These are phyloP conservation scores for Peronosclerospora sorghi DNA, from an alignment of 352 stramenopile species.

Conservation along the genomic window DNA sequence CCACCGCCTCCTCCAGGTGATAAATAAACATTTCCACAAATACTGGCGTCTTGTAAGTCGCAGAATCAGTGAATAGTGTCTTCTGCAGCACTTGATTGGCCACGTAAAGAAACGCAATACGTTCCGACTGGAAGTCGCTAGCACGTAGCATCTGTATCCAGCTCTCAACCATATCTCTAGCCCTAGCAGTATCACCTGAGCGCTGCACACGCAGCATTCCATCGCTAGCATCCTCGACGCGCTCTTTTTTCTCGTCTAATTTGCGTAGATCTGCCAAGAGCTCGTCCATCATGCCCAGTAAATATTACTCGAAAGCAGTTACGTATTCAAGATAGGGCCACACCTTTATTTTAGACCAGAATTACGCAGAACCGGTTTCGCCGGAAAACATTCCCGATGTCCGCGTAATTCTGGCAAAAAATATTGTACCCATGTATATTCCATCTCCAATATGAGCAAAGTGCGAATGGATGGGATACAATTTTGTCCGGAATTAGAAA, in stretches of 20 bases:
- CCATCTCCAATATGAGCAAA: no score
- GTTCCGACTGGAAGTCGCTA: conserved; percentile 71
- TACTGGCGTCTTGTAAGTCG: conserved; percentile 6
- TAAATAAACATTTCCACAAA: conserved; percentile 26
- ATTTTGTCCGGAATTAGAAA: no score
- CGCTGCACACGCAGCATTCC: conserved; percentile 48
- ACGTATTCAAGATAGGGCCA: no score
- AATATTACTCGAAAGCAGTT: no score
- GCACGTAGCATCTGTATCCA: conserved; percentile 57
- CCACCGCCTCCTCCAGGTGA: conserved; percentile 65
- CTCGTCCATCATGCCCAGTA: conserved; percentile 45
- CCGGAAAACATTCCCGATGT: no score
- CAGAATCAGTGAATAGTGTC: conserved; percentile 27
- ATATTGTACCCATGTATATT: no score
- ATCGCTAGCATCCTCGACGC: conserved; percentile 68
- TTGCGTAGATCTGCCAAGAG: conserved; percentile 61
- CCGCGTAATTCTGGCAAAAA: no score
- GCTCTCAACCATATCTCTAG: conserved; percentile 41
- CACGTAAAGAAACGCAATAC: conserved; percentile 74
- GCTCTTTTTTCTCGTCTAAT: conserved; percentile 74
- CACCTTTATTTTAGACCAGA: no score
- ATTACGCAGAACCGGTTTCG: no score
- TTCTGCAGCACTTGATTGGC: conserved; percentile 81
- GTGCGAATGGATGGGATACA: no score
- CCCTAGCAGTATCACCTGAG: conserved; percentile 16